phyloP scores from a whole-genome alignment of 306 rosid genomes.

The Inga laurina region DNA sequence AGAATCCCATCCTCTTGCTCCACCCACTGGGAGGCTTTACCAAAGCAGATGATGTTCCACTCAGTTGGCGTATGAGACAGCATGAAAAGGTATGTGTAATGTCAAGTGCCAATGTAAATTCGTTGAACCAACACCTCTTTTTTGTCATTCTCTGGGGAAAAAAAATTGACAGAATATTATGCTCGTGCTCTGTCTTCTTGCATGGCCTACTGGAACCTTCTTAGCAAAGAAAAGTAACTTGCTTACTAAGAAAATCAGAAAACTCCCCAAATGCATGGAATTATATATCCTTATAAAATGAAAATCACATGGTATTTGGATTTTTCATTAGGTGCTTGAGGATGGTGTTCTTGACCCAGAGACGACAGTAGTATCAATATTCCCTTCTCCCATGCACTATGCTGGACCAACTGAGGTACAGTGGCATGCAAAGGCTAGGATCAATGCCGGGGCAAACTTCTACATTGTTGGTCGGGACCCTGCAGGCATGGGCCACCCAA shows the following conservation, averaged over 20 bases:
- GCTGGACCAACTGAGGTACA: conserved; percentile 99
- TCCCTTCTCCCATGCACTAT: conserved; percentile 99
- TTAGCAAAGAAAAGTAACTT: background rate
- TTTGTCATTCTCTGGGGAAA: background rate
- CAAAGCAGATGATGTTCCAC: conserved; percentile 98
- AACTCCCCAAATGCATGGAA: background rate
- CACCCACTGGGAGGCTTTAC: conserved; percentile 97
- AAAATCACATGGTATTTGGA: conserved; percentile 1
- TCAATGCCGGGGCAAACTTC: conserved; percentile 96
- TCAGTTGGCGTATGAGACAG: conserved; percentile 94
- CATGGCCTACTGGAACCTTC: background rate
- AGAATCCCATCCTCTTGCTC: conserved; percentile 89
- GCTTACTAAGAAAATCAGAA: background rate
- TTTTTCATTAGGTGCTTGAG: conserved; percentile 77
- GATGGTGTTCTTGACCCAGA: conserved; percentile 99
- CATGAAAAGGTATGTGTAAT: conserved; percentile 76
- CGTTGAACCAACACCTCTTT: background rate
- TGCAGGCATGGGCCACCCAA: conserved; percentile 97
- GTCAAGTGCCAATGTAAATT: background rate
- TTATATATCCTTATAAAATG: conserved; percentile 4
- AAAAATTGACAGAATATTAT: background rate
- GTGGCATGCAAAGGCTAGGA: conserved; percentile 99
- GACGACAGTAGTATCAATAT: conserved; percentile 94
- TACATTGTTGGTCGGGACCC: conserved; percentile 99
- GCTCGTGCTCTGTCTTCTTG: background rate